These are phyloP conservation scores for Lactuca saligna DNA, from an alignment of 129 eudicot genomes.

Conservation along the genomic window DNA sequence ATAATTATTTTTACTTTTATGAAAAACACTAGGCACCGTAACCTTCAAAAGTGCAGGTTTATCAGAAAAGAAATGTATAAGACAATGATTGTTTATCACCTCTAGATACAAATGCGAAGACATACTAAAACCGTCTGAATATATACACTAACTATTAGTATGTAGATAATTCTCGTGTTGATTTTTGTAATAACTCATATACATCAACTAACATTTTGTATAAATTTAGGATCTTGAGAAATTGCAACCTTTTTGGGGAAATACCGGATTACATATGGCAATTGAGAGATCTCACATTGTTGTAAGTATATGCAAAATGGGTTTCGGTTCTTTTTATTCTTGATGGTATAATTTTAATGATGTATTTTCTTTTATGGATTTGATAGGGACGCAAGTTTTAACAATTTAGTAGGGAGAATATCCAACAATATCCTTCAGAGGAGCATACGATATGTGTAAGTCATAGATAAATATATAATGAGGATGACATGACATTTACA, in stretches of 20 bases:
- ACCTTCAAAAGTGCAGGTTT: too few species aligned
- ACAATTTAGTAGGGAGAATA: constrained; percentile 61
- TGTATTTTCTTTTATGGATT: constrained; percentile 16
- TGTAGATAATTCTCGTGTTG: constrained; percentile 15
- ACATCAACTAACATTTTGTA: constrained; percentile 11
- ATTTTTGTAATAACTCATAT: constrained; percentile 12
- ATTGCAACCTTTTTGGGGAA: constrained; percentile 67
- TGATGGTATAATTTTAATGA: neutral
- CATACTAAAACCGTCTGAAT: too few species aligned
- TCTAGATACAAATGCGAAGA: too few species aligned
- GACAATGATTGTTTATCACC: too few species aligned
- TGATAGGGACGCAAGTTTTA: constrained; percentile 81
- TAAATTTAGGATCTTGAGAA: constrained; percentile 71
- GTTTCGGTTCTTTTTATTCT: neutral
- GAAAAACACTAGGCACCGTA: too few species aligned
- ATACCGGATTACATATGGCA: constrained; percentile 71
- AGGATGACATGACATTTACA: too few species aligned
- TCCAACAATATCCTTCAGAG: constrained; percentile 52
- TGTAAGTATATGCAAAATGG: constrained; percentile 49
- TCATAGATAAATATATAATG: neutral
- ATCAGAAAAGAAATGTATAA: too few species aligned
- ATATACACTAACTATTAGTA: too few species aligned
- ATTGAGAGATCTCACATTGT: constrained; percentile 41
- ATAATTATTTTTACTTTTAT: too few species aligned
- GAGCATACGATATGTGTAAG: constrained; percentile 69